phyloP scores from a whole-genome alignment of 78 protist species.

The Dictyostelium capitatum region DNA sequence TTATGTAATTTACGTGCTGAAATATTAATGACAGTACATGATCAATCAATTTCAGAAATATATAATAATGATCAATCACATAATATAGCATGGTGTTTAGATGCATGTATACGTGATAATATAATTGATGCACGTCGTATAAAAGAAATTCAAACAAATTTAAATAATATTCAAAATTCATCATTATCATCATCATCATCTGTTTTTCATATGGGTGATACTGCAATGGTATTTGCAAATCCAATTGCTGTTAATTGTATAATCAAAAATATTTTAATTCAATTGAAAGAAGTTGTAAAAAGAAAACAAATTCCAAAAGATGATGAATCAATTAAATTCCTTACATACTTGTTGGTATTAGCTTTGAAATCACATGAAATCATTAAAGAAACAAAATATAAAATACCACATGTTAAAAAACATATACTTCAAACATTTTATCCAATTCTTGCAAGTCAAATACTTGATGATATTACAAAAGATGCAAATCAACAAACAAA shows the following conservation, averaged over 20 bases:
- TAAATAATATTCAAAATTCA: background rate
- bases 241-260: slow-evolving; percentile 51
- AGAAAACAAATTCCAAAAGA: slow-evolving; percentile 76
- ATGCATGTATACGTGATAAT: slow-evolving; percentile 63
- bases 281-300: slow-evolving; percentile 46
- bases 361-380: background rate
- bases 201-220: slow-evolving; percentile 40
- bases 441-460: slow-evolving; percentile 55
- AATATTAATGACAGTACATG: slow-evolving; percentile 62
- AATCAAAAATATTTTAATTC: slow-evolving; percentile 27
- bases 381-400: slow-evolving; percentile 10
- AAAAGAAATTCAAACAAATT: slow-evolving; percentile 37
- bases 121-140: slow-evolving; percentile 16
- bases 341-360: slow-evolving; percentile 38
- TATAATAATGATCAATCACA: slow-evolving; percentile 30
- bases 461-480: slow-evolving; percentile 24
- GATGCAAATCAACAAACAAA: background rate
- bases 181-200: too few relatives aligned
- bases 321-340: slow-evolving; percentile 57
- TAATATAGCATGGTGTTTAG: slow-evolving; percentile 73
- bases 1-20: slow-evolving; percentile 63
- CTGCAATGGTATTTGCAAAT: slow-evolving; percentile 72
- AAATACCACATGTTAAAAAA: slow-evolving; percentile 44
- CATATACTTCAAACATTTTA: slow-evolving; percentile 53
- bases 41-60: slow-evolving; percentile 9